These are phyloP conservation scores for Phaeodactylum tricornutum DNA, from an alignment of 108 stramenopile species.

Conservation along the genomic window DNA sequence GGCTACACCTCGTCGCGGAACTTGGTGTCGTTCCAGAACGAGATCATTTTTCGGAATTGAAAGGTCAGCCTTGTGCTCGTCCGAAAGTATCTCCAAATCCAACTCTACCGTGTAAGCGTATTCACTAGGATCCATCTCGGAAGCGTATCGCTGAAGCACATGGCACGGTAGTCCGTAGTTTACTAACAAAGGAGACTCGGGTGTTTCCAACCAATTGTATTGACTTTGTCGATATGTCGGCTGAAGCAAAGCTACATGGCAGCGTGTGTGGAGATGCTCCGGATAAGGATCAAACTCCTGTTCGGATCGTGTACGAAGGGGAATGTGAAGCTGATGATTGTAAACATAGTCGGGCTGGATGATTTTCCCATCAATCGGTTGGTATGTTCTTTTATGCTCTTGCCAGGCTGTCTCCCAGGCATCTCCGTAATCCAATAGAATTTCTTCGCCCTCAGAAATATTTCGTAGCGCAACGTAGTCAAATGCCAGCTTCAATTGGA, in stretches of 20 bases:
- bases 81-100: no score
- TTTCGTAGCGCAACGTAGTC: conserved; percentile 36
- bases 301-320: conserved; percentile 17
- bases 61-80: no score
- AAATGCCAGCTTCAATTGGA: conserved; percentile 5
- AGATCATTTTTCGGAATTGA: no score
- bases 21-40: no score
- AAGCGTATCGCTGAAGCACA: no score
- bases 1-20: no score
- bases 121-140: no score
- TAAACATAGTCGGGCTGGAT: conserved; percentile 35
- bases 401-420: conserved; percentile 30
- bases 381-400: conserved; percentile 16
- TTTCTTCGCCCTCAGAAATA: conserved; percentile 40
- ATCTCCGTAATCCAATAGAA: conserved; percentile 48
- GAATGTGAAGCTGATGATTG: conserved; percentile 11
- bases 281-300: conserved; percentile 16
- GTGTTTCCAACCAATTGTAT: not conserved
- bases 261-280: conserved; percentile 11
- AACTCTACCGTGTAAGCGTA: no score
- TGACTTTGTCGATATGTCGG: no score
- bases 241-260: conserved; percentile 20
- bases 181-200: no score
- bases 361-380: conserved; percentile 20
- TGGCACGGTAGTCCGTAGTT: no score